These are phyloP conservation scores for Lecanicillium sp. DNA, from an alignment of 2,329 filamentous ascomycete genomes.

Conservation along the genomic window DNA sequence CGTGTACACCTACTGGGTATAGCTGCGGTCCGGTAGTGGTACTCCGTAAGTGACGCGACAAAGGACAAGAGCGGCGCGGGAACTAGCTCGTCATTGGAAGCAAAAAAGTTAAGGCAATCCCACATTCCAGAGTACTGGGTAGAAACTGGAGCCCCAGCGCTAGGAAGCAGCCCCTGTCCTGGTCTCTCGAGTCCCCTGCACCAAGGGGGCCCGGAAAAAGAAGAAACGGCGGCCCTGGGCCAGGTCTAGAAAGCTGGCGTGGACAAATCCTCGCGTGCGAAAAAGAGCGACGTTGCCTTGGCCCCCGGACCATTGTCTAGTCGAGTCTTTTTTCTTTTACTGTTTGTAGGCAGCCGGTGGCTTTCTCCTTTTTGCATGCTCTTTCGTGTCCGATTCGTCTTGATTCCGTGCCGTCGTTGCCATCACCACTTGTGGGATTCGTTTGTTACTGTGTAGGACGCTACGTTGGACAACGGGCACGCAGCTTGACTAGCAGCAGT, in stretches of 20 bases:
- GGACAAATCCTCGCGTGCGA: constrained; percentile 7
- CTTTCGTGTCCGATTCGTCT: no score
- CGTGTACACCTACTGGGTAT: no score
- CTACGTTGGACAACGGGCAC: no score
- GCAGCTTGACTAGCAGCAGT: no score
- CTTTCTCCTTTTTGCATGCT: no score
- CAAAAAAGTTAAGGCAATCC: constrained; percentile 8
- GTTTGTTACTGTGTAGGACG: no score
- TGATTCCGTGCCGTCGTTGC: no score
- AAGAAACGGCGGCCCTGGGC: constrained; percentile 2
- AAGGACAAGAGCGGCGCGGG: constrained; percentile 1
- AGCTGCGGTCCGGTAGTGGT: no score
- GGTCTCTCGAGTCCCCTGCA: background rate
- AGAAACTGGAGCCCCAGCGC: background rate
- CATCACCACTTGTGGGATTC: no score
- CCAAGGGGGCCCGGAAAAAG: background rate
- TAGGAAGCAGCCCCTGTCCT: background rate
- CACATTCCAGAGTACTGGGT: background rate
- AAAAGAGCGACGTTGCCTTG: constrained; percentile 8
- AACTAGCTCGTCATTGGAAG: constrained; percentile 9
- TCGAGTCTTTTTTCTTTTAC: background rate
- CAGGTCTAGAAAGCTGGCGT: constrained; percentile 3
- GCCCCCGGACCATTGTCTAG: constrained; percentile 2
- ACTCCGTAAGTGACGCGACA: no score
- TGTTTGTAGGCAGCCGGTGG: no score